Base-by-base conservation (phyloP, 2,329 filamentous ascomycete genomes). In the Phialocephala subalpina region DNA sequence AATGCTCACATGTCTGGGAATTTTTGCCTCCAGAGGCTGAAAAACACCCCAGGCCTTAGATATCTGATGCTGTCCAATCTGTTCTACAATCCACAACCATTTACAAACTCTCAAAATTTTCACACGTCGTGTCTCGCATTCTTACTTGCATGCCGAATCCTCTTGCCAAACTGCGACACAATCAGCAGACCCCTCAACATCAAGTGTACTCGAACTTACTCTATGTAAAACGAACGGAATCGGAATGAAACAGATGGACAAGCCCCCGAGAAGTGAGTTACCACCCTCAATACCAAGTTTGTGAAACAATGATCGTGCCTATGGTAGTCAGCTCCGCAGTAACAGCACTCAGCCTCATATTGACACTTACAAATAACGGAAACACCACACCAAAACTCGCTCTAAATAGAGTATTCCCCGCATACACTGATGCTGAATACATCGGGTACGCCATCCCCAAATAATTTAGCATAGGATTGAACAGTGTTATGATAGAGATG, bases 261-360 rank as follows among this genome's bases (percentile, higher is more conserved):
- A 49, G 1, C 45, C 45, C 22, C 45, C 45, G 11, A 49, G 45
- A 25, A 49, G 45, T 9, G 45, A 49, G 12, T 49, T 49, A 3
- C 45, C 45, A 25, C 18, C 18, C 7, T 7, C 45, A 25, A 49
- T 25, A 22, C 45, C 45, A 9, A 49, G 45, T 25, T 22, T 49
- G 20, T 49, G 45, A 7, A 49, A 49, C 45, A 49, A 22, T 11
- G 45, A 18, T 49, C 45, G 45, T 49, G 45, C 45, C 45, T 49
- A 11, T 49, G 2, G 11, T 22, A 2, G 22, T 49, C 45, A 42
- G 14, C 18, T 12, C n/a, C 29, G 29, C 4, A 16, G 1, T 18
- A 42, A 42, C 12, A 16, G 18, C 12, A 18, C 4, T 1, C 4
- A 42, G n/a, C 2, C 6, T 18, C 40, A 18, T 42, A 18, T 18